These are phyloP conservation scores for Aspergillus olivimuriae DNA, from an alignment of 495 filamentous ascomycete species.

Conservation along the genomic window DNA sequence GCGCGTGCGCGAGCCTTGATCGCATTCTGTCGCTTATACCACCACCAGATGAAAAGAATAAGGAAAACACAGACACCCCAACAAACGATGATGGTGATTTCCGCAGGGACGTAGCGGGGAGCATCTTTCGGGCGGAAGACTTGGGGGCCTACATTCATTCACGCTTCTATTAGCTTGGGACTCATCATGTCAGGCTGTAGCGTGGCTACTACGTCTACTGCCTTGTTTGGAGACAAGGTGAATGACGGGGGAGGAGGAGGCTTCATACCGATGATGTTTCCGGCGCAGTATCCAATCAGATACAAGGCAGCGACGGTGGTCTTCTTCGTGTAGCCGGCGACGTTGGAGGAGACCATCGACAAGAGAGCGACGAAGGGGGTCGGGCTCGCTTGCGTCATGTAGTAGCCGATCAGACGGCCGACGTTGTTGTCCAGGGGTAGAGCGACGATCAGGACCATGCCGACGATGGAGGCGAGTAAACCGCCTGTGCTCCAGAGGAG, in stretches of 20 bases:
- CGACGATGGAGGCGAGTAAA: slow-evolving; percentile 33
- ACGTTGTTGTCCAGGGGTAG: slow-evolving; percentile 52
- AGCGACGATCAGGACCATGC: slow-evolving; percentile 60
- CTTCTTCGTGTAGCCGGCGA: slow-evolving; percentile 71
- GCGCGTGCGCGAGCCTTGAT: slow-evolving; percentile 51
- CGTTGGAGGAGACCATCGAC: slow-evolving; percentile 57
- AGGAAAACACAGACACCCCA: slow-evolving; percentile 49
- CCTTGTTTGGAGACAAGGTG: neutral
- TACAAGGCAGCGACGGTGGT: slow-evolving; percentile 66
- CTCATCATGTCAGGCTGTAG: too few species aligned
- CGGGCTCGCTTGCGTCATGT: slow-evolving; percentile 53
- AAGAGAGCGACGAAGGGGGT: slow-evolving; percentile 41
- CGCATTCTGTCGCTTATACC: slow-evolving; percentile 54
- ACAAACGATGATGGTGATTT: slow-evolving; percentile 64
- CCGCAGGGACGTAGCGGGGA: slow-evolving; percentile 59
- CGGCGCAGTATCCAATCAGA: slow-evolving; percentile 59
- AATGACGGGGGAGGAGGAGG: neutral
- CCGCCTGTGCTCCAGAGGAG: slow-evolving; percentile 41
- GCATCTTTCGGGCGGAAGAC: slow-evolving; percentile 54
- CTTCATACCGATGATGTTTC: slow-evolving; percentile 47
- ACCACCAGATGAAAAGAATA: slow-evolving; percentile 56
- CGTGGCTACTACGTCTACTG: neutral
- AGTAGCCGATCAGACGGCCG: slow-evolving; percentile 58
- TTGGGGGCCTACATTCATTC: slow-evolving; percentile 37
- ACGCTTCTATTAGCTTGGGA: too few species aligned